phyloP scores from a whole-genome alignment of 495 filamentous ascomycete genomes.

The Pseudotulostoma volvatum region DNA sequence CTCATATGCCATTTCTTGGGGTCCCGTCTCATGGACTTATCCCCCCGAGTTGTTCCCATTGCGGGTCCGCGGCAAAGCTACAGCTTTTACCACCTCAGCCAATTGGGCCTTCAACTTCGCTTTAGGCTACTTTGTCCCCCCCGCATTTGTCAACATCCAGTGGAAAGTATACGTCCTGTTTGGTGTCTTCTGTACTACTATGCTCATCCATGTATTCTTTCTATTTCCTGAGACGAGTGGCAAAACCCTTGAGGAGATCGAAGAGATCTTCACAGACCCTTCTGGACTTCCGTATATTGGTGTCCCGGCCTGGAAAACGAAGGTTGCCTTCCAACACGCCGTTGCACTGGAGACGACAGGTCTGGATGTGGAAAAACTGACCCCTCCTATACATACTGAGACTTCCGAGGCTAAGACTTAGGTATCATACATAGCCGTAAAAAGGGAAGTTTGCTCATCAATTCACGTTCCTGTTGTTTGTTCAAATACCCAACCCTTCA shows the following conservation, averaged over 20 bases:
- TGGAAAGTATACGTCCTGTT: conserved; percentile 66
- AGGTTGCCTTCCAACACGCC: conserved; percentile 20
- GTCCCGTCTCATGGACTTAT: conserved; percentile 52
- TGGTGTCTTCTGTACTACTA: conserved; percentile 55
- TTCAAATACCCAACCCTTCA: too few species aligned
- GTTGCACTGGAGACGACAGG: conserved; percentile 15
- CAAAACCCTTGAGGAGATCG: conserved; percentile 65
- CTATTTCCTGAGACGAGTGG: conserved; percentile 72
- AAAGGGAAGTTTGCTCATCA: too few species aligned
- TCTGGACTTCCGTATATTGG: conserved; percentile 45
- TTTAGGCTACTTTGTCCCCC: conserved; percentile 61
- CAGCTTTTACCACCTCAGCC: conserved; percentile 53
- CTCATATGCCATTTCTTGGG: conserved; percentile 41
- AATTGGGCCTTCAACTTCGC: conserved; percentile 79
- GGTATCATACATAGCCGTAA: too few species aligned
- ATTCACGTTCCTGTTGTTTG: too few species aligned
- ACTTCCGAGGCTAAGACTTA: not conserved
- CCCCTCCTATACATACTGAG: not conserved
- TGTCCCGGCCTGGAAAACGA: conserved; percentile 54
- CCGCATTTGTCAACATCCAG: conserved; percentile 53
- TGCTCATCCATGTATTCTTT: conserved; percentile 64
- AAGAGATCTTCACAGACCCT: conserved; percentile 50
- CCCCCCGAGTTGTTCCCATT: conserved; percentile 54
- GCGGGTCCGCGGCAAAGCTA: conserved; percentile 45
- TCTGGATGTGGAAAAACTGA: conserved; percentile 15